Evolutionary conservation across 495 filamentous ascomycete genomes (phyloP).

Genomic region (Immersiella caudata): DNA sequence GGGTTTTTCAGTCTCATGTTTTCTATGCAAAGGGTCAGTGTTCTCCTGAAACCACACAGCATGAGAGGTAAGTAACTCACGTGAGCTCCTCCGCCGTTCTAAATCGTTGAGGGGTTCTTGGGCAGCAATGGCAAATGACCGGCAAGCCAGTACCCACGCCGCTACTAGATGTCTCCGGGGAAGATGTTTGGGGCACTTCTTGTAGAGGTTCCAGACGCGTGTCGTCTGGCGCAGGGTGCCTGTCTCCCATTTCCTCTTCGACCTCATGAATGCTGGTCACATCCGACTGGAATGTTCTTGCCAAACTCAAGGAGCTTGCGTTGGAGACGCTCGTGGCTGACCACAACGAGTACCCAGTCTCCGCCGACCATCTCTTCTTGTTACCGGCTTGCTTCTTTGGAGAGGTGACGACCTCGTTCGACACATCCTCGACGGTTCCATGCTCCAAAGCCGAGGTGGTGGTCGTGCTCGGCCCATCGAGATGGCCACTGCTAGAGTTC

Average conservation of each 20-base stretch:
- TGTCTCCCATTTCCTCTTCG: background rate
- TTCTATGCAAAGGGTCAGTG: constrained; percentile 20
- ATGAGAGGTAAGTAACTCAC: constrained; percentile 44
- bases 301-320: constrained; percentile 31
- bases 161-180: background rate
- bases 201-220: constrained; percentile 9
- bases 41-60: background rate
- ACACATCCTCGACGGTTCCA: background rate
- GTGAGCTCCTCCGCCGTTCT: constrained; percentile 69
- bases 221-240: constrained; percentile 3
- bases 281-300: constrained; percentile 32
- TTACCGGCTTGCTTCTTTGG: constrained; percentile 4
- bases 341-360: constrained; percentile 26
- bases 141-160: background rate
- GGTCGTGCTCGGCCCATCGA: background rate
- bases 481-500: background rate
- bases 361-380: constrained; percentile 24
- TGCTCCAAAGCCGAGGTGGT: background rate
- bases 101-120: constrained; percentile 84
- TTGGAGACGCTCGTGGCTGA: constrained; percentile 30
- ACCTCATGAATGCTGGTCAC: constrained; percentile 32
- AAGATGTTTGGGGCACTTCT: background rate
- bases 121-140: constrained; percentile 78
- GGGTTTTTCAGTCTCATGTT: constrained; percentile 79
- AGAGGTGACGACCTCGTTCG: background rate